Percentiles rank a stretch among this genome's conserved stretches.
Conservation (phyloP, 31 red algal genomes). For the Asparagopsis taxiformis region DNA sequence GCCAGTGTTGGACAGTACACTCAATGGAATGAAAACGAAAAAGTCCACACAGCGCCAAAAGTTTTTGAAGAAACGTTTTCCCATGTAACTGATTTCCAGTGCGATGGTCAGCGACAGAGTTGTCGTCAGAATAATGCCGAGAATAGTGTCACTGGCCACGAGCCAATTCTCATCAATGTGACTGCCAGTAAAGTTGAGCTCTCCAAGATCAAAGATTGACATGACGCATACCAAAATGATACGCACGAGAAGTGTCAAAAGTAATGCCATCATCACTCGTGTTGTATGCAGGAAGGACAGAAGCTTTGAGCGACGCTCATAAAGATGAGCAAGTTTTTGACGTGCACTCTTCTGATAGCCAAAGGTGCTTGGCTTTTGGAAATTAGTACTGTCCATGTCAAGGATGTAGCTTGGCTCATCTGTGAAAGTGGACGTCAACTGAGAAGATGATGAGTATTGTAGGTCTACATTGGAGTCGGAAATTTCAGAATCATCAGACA, state of each 20-base stretch:
- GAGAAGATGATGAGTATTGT: background rate
- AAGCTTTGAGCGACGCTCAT: conserved; percentile 2
- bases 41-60: conserved; percentile 26
- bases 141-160: background rate
- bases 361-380: background rate
- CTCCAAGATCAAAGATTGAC: background rate
- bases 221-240: background rate
- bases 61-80: conserved; percentile 9
- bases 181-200: background rate
- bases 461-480: background rate
- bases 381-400: background rate
- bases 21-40: conserved; percentile 18
- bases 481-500: background rate
- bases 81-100: conserved; percentile 27
- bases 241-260: background rate
- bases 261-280: background rate
- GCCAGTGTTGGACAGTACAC: background rate
- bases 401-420: background rate
- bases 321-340: conserved; percentile 3
- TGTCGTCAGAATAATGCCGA: background rate
- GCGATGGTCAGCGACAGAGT: conserved; percentile 14
- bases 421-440: background rate
- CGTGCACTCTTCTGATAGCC: background rate
- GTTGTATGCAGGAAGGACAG: conserved; percentile 16
- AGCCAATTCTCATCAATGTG: background rate